Conservation (phyloP, 768 basidiomycete genomes). For the Fistulinella prunicolor region DNA sequence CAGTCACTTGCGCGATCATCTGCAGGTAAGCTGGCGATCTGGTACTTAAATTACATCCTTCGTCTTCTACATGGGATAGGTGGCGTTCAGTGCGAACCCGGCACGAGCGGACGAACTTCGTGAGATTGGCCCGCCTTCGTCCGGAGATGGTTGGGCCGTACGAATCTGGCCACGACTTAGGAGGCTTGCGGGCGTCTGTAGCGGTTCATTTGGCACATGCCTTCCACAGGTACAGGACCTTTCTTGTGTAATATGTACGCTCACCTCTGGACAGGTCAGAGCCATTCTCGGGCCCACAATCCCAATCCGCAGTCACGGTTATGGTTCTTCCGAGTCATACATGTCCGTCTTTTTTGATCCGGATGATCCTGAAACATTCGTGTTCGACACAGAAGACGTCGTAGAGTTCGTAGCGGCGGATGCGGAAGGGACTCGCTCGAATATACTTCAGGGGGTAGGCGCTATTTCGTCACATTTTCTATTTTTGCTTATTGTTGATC, state of each 20-base stretch:
- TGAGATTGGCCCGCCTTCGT: constrained; percentile 13
- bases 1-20: constrained; percentile 1
- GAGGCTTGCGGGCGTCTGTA: constrained; percentile 6
- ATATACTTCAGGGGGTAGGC: constrained; percentile 8
- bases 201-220: constrained; percentile 12
- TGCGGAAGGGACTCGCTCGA: background rate
- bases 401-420: constrained; percentile 6
- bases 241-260: background rate
- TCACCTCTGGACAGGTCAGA: background rate
- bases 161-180: constrained; percentile 14
- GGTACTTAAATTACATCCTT: too few relatives aligned
- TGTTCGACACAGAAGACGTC: constrained; percentile 7
- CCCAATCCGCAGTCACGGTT: constrained; percentile 9
- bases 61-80: background rate
- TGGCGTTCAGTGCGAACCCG: constrained; percentile 2
- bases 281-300: constrained; percentile 11
- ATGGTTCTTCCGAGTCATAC: constrained; percentile 7
- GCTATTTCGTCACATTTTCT: too few relatives aligned
- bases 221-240: constrained; percentile 4
- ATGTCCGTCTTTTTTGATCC: constrained; percentile 4
- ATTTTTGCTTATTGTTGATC: too few relatives aligned
- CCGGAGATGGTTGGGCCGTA: constrained; percentile 11
- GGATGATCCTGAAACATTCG: constrained; percentile 6
- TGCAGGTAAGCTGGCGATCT: constrained; percentile 8
- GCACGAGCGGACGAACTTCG: constrained; percentile 12